Conservation (phyloP, 2,329 filamentous ascomycete genomes). For the Arthrinium puccinioides region DNA sequence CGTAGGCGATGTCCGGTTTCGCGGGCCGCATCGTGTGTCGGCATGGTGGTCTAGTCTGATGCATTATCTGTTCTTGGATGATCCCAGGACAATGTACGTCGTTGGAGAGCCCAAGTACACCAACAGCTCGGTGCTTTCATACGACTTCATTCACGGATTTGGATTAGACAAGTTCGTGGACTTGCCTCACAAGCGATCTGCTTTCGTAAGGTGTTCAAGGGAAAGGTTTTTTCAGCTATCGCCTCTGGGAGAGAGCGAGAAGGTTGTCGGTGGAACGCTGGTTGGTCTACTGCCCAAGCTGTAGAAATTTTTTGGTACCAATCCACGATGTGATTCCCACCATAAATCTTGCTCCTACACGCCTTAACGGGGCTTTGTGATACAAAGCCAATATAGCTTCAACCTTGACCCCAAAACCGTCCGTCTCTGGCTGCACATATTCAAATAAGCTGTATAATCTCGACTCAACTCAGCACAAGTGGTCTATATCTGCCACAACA, state of each 20-base stretch:
- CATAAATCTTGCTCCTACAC: too few relatives aligned
- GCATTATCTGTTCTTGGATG: conserved; percentile 57
- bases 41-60: conserved; percentile 57
- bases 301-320: conserved; percentile 23
- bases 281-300: conserved; percentile 48
- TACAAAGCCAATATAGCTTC: too few relatives aligned
- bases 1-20: conserved; percentile 51
- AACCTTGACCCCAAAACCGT: too few relatives aligned
- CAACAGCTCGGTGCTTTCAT: conserved; percentile 62
- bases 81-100: conserved; percentile 47
- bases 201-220: conserved; percentile 56
- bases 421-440: too few relatives aligned
- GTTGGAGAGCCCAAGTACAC: conserved; percentile 68
- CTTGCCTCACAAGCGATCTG: conserved; percentile 64
- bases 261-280: conserved; percentile 45
- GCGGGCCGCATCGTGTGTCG: conserved; percentile 52
- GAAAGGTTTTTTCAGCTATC: conserved; percentile 65
- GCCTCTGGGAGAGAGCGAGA: conserved; percentile 49
- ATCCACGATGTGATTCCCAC: too few relatives aligned
- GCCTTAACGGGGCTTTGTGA: too few relatives aligned
- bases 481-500: too few relatives aligned
- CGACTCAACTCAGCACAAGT: too few relatives aligned
- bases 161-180: conserved; percentile 67
- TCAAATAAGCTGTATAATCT: too few relatives aligned
- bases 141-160: conserved; percentile 69